Conservation (phyloP, 2,329 filamentous ascomycete species). For the Hypomyces rosellus region DNA sequence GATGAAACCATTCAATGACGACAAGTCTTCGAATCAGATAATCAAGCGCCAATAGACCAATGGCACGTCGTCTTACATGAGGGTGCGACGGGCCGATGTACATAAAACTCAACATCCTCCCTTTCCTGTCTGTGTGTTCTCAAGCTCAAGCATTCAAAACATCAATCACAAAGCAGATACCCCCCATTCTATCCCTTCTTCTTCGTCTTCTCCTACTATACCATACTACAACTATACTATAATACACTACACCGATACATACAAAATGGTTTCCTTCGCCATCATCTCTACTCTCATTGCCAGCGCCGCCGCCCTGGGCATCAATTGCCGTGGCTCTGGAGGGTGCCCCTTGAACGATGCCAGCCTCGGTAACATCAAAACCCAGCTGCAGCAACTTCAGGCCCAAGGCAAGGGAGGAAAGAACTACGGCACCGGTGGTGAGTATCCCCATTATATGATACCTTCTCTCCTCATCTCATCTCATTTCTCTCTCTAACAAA, state of each 20-base stretch:
- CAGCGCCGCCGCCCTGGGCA: constrained; percentile 11
- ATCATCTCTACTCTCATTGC: constrained; percentile 6
- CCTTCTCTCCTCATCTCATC: too few relatives aligned
- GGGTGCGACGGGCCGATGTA: too few relatives aligned
- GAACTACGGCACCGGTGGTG: constrained; percentile 10
- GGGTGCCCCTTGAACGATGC: constrained; percentile 13
- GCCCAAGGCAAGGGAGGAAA: constrained; percentile 11
- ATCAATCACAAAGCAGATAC: not conserved
- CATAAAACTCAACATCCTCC: not conserved
- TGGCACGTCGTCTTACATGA: too few relatives aligned
- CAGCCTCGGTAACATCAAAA: constrained; percentile 8
- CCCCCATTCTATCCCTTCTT: not conserved
- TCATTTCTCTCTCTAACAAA: not conserved
- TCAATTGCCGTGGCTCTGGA: constrained; percentile 15
- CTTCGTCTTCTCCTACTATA: not conserved
- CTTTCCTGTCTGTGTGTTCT: not conserved
- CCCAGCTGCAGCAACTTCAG: constrained; percentile 9
- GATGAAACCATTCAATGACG: too few relatives aligned
- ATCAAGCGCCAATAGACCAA: too few relatives aligned
- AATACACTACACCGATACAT: not conserved
- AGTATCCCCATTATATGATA: not conserved
- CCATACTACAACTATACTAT: not conserved
- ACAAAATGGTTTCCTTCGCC: constrained; percentile 1
- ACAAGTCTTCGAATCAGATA: too few relatives aligned
- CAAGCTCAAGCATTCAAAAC: not conserved